Percentiles rank a stretch among this genome's conserved stretches.
phyloP scores from a whole-genome alignment of 2,329 filamentous ascomycete genomes.

The Fragosphaeria purpurea region DNA sequence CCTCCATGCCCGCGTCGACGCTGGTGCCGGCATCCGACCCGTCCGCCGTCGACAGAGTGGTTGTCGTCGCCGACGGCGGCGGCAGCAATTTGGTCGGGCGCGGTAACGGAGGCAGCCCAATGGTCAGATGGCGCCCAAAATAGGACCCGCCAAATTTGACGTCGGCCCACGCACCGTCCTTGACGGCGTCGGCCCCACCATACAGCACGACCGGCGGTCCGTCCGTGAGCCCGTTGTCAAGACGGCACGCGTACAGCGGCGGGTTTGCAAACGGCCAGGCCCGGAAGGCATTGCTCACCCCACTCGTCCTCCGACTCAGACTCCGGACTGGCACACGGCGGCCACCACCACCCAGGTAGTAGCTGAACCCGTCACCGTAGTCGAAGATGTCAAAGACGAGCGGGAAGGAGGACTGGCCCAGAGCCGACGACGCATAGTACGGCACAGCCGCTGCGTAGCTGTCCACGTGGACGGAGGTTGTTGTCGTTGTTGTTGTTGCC shows the following conservation, averaged over 20 bases:
- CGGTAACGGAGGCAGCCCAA: constrained; percentile 18
- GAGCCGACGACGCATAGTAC: neutral
- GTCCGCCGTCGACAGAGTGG: too few species aligned
- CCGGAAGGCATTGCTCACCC: neutral
- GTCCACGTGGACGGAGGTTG: neutral
- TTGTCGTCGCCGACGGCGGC: too few species aligned
- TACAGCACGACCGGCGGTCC: constrained; percentile 22
- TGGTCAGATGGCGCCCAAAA: constrained; percentile 8
- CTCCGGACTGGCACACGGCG: neutral
- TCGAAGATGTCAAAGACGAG: constrained; percentile 6
- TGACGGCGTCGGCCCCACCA: constrained; percentile 17
- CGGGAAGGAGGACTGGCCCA: constrained; percentile 5
- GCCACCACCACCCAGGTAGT: constrained; percentile 5
- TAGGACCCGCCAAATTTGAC: constrained; percentile 5
- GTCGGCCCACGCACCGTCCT: constrained; percentile 7
- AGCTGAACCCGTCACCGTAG: constrained; percentile 2
- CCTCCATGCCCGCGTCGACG: neutral
- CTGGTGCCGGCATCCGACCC: neutral
- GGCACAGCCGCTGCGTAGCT: neutral
- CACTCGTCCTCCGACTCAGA: neutral
- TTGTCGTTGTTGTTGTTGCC: too few species aligned
- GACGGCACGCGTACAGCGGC: constrained; percentile 20
- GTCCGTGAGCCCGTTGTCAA: constrained; percentile 16
- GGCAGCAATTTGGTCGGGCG: neutral
- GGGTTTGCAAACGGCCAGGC: constrained; percentile 10